These are phyloP conservation scores for Marsdenia floribunda DNA, from an alignment of 257 asterid species.

Conservation along the genomic window DNA sequence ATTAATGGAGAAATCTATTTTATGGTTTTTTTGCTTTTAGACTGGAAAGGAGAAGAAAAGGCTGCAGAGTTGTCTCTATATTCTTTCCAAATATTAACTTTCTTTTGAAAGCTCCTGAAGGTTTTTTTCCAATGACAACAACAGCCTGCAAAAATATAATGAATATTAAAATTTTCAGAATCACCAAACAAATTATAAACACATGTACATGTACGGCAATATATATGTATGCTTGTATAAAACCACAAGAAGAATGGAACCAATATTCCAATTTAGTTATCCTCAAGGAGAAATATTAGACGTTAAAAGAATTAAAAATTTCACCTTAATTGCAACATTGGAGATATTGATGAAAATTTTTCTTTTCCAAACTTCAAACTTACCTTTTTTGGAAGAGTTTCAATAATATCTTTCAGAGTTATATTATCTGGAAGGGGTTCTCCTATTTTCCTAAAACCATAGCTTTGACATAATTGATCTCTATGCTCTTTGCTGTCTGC, in stretches of 20 bases:
- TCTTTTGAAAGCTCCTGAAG: neutral
- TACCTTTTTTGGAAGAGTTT: slow-evolving; percentile 87
- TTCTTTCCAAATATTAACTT: neutral
- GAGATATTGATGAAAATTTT: neutral
- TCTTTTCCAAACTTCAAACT: neutral
- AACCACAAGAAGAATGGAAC: no score
- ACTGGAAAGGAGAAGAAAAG: neutral
- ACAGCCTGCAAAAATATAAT: neutral
- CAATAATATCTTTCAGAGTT: slow-evolving; percentile 62
- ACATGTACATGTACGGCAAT: no score
- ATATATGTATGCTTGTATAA: no score
- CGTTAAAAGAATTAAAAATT: neutral
- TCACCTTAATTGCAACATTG: neutral
- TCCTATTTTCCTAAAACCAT: slow-evolving; percentile 86
- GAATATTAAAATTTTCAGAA: no score
- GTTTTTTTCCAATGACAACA: neutral
- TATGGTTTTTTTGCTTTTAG: neutral
- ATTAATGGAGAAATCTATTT: neutral
- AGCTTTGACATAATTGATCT: slow-evolving; percentile 47
- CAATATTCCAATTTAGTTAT: neutral
- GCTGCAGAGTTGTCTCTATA: neutral
- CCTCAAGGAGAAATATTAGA: neutral
- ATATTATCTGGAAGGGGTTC: slow-evolving; percentile 83
- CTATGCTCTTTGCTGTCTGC: slow-evolving; percentile 51
- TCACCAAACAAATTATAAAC: no score